These are phyloP conservation scores for Saturnispora saitoi DNA, from an alignment of 805 yeast species.

Conservation along the genomic window DNA sequence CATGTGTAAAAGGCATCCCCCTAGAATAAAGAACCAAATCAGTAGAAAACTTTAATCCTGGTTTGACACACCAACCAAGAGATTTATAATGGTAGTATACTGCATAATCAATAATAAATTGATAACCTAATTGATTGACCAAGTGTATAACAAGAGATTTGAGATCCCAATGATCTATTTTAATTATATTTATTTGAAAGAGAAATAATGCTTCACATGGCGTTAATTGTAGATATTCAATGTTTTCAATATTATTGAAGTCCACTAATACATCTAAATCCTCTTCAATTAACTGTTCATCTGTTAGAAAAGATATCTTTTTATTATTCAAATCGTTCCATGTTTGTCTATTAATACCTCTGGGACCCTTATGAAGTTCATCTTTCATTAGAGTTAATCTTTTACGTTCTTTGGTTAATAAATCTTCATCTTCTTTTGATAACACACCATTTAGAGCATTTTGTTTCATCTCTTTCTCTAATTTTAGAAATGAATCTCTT, in stretches of 20 bases:
- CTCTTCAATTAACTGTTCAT: slow-evolving; percentile 26
- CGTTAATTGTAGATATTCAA: slow-evolving; percentile 58
- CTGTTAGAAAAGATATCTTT: background rate
- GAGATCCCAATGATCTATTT: slow-evolving; percentile 4
- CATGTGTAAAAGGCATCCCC: slow-evolving; percentile 95
- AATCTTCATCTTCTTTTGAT: slow-evolving; percentile 4
- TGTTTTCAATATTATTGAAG: slow-evolving; percentile 16
- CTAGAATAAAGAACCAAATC: slow-evolving; percentile 73
- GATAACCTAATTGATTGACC: slow-evolving; percentile 10
- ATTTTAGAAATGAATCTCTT: slow-evolving; percentile 50
- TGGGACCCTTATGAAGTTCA: slow-evolving; percentile 15
- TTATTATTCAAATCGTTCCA: background rate
- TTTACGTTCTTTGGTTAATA: slow-evolving; percentile 31
- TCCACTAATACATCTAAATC: slow-evolving; percentile 29
- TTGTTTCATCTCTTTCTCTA: slow-evolving; percentile 29
- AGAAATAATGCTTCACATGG: slow-evolving; percentile 72
- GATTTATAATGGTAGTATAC: slow-evolving; percentile 84
- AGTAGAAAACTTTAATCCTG: slow-evolving; percentile 90
- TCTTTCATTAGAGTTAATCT: slow-evolving; percentile 18
- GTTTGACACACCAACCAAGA: slow-evolving; percentile 88
- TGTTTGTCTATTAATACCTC: background rate
- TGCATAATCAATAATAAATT: slow-evolving; percentile 43
- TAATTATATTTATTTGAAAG: slow-evolving; percentile 31
- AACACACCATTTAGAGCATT: slow-evolving; percentile 10
- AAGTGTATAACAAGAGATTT: slow-evolving; percentile 13